phyloP scores from a whole-genome alignment of 176 grass and related monocot genomes.

The bread wheat (Triticum aestivum) region DNA sequence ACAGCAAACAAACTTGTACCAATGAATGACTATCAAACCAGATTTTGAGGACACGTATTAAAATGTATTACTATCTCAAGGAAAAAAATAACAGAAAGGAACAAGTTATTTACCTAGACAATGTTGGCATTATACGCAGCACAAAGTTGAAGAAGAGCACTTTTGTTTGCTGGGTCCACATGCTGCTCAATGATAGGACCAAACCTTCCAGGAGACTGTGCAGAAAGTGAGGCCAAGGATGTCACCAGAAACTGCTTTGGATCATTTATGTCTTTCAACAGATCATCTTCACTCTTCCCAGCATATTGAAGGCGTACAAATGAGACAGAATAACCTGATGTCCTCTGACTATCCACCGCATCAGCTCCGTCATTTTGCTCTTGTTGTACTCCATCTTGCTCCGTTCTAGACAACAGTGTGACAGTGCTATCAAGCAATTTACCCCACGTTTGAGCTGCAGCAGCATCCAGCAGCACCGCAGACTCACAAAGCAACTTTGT shows the following conservation, averaged over 20 bases:
- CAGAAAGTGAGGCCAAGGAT: constrained; percentile 69
- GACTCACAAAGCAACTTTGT: constrained; percentile 93
- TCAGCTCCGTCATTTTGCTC: constrained; percentile 63
- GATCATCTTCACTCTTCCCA: constrained; percentile 87
- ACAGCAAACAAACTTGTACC: neutral
- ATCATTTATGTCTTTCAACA: constrained; percentile 88
- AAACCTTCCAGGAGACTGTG: constrained; percentile 74
- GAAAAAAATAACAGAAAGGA: constrained; percentile 7
- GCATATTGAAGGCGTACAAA: constrained; percentile 91
- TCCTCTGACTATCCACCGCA: constrained; percentile 57
- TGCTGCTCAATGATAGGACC: constrained; percentile 68
- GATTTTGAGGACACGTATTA: neutral
- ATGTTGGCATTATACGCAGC: constrained; percentile 69
- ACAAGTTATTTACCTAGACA: constrained; percentile 72
- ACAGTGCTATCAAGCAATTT: constrained; percentile 80
- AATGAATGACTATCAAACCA: neutral
- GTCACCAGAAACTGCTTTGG: constrained; percentile 80
- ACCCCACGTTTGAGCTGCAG: constrained; percentile 68
- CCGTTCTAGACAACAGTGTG: constrained; percentile 57
- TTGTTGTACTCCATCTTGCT: constrained; percentile 58
- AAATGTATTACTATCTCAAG: neutral
- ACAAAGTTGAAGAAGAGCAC: constrained; percentile 76
- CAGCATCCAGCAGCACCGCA: constrained; percentile 57
- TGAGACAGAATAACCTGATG: constrained; percentile 75
- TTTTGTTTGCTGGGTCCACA: constrained; percentile 77